Evolutionary conservation across 225 moss, liverwort and hornwort genomes (phyloP), one percentile per base, ranked within the genome.

Genomic region (Pleurozium schreberi): DNA sequence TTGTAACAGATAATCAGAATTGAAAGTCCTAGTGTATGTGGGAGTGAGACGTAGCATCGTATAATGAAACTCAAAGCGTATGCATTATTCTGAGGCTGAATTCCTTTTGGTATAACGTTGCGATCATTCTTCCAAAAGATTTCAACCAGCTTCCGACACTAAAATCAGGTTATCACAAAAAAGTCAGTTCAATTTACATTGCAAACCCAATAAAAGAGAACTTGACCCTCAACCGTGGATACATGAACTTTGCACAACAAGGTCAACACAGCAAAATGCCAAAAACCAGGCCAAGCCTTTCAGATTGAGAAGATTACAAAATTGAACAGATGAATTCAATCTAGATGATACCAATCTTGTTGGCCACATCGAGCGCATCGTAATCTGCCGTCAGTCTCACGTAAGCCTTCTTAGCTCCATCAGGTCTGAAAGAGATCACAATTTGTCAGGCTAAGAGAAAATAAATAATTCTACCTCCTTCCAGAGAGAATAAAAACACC

Each of bases 291-390:
- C 83, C 83, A 83, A 89, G 38, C 81, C 77, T 84, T 90, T 88
- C 71, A 58, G 52, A 91, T 90, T 90, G 58, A 87, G 86, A 87
- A 88, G 85, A 85, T 65, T 92, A 89, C 89, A 92, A 89, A 89
- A 92, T 60, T 87, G 38, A 82, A 89, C 40, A 89, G 52, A 89
- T 27, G 38, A 57, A 27, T 85, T 81, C 90, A 87, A 89, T 87
- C 92, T 94, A 94, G 45, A 97, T 96, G 91, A 97, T 97, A 71
- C 97, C 97, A 74, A 97, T 97, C 94, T 97, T 97, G 91, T 97
- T 97, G 60, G 97, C 97, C 69, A 97, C 97, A 91, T 97, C 97
- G n/a, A 97, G 91, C 58, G 97, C 96, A 88, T 97, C 95, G 71
- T 97, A 96, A 65, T 97, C 96, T 65, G 96, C 92, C 74, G 97